Base-by-base conservation (phyloP, 2,329 filamentous ascomycete genomes). In the Fusarium phyllophilum region DNA sequence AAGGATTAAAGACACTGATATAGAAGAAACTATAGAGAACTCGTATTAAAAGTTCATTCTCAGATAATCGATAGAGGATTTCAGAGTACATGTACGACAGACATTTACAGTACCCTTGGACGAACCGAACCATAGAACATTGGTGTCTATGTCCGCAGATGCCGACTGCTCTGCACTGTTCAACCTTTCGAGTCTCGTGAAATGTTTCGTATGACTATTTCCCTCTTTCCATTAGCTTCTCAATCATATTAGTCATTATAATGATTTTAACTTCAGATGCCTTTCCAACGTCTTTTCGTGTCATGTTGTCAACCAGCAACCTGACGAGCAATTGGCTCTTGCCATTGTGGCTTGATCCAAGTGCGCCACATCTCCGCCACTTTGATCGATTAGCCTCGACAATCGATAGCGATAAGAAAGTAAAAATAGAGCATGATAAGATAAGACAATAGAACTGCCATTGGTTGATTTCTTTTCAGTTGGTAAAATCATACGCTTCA, bases 221-320 rank as follows among this genome's bases (percentile, higher is more conserved):
- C 8, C 2, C 8, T 51, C 3, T 51, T 24, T 2, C 22, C 8
- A 8, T 34, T 24, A 0, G 3, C 1, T 14, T 8, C 8, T 6
- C 4, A 14, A 14, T 33, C 2, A 10, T 7, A 3, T 24, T 4
- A 18, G 4, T 18, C 12, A 24, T n/a, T 6, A 4, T 14, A 33
- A 3, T 18, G 0, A 13, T 34, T 7, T 1, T 12, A 9, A 8
- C 22, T 24, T 51, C 14, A 34, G 29, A 18, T 7, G 12, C 14
- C 29, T 12, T 31, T 31, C 14, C 9, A 6, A n/a, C 3, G 22
- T 18, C 17, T 8, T 24, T 34, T 4, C 4, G 22, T 51, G 12
- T 24, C 4, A 9, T 8, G 6, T 33, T 14, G 20, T 6, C 3
- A 14, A 5, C 3, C 4, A 11, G 6, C 3, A 14, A 5, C 3